phyloP scores from a whole-genome alignment of 805 yeast genomes.

The Hanseniaspora osmophila region DNA sequence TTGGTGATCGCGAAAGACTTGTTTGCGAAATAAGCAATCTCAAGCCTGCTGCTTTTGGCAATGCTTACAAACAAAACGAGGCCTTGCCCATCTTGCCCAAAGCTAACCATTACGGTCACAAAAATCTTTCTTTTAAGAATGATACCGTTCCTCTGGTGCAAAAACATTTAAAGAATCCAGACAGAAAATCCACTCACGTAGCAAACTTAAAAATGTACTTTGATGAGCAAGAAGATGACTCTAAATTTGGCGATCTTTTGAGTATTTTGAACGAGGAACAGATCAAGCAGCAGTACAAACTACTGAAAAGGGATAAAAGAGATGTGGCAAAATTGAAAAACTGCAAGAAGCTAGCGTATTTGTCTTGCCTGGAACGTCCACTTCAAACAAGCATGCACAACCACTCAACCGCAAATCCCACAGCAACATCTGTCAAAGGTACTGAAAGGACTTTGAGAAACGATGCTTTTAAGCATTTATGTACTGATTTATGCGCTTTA shows the following conservation, averaged over 20 bases:
- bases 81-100: neutral
- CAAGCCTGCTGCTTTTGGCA: no score
- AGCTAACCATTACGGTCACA: neutral
- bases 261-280: neutral
- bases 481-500: neutral
- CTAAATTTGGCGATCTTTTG: neutral
- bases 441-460: neutral
- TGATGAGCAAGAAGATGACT: neutral
- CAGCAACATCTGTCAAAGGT: neutral
- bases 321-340: neutral
- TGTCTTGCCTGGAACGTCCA: neutral
- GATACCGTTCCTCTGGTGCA: neutral
- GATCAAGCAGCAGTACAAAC: neutral
- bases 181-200: neutral
- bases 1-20: no score
- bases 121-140: neutral
- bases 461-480: neutral
- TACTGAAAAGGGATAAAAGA: neutral
- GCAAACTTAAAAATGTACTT: neutral
- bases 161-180: neutral
- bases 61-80: no score
- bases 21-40: no score
- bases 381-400: neutral
- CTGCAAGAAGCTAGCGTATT: neutral
- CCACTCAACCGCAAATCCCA: neutral